phyloP scores from a whole-genome alignment of 108 stramenopile genomes.

The Mayamaea pseudoterrestris region DNA sequence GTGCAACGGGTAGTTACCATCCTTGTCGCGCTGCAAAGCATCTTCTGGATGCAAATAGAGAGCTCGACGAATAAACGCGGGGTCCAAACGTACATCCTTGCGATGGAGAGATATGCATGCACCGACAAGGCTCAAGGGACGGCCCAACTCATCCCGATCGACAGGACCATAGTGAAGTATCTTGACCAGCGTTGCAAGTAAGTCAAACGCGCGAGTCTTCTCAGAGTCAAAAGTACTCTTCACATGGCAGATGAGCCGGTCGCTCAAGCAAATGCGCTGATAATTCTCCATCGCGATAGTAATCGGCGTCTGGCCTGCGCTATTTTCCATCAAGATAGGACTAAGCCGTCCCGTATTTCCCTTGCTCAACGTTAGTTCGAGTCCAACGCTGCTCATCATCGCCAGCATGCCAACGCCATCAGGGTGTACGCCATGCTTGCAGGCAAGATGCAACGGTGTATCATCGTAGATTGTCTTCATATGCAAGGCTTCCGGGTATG shows the following conservation, averaged over 20 bases:
- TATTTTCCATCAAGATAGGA: constrained; percentile 22
- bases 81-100: constrained; percentile 27
- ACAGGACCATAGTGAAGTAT: constrained; percentile 24
- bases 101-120: constrained; percentile 39
- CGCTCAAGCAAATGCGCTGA: constrained; percentile 8
- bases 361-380: not conserved
- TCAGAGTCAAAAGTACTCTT: constrained; percentile 3
- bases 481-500: constrained; percentile 29
- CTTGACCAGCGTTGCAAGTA: constrained; percentile 26
- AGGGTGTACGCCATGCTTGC: constrained; percentile 16
- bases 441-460: constrained; percentile 31
- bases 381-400: constrained; percentile 10
- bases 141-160: constrained; percentile 4
- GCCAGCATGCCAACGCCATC: constrained; percentile 30
- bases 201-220: constrained; percentile 16
- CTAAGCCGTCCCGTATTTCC: constrained; percentile 2
- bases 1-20: constrained; percentile 35
- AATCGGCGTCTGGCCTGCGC: constrained; percentile 37
- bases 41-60: constrained; percentile 30
- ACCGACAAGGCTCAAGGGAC: constrained; percentile 25
- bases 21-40: constrained; percentile 15
- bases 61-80: constrained; percentile 33
- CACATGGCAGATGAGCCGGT: not conserved
- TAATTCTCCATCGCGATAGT: constrained; percentile 39
- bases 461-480: constrained; percentile 33